phyloP scores from a whole-genome alignment of 257 asterid genomes.

The Solanum chiquidenum region DNA sequence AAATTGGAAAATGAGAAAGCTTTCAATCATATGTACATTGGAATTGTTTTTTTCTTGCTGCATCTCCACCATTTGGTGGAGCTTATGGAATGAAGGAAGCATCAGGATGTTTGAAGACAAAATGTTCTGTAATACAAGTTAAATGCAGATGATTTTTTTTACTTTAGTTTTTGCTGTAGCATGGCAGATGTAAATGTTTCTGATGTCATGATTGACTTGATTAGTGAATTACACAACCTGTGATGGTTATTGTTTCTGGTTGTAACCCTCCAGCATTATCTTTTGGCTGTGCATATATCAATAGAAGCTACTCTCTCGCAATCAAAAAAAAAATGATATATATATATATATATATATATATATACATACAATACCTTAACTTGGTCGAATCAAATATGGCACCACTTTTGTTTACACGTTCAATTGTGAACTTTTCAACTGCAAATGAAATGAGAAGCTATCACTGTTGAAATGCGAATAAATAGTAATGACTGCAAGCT shows the following conservation, averaged over 20 bases:
- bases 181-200: background rate
- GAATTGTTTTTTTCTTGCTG: background rate
- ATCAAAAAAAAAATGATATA: background rate
- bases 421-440: slow-evolving; percentile 81
- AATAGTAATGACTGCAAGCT: background rate
- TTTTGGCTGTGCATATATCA: background rate
- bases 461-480: background rate
- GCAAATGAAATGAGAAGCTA: slow-evolving; percentile 22
- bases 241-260: background rate
- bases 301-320: background rate
- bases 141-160: background rate
- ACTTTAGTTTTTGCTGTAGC: background rate
- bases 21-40: background rate
- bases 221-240: background rate
- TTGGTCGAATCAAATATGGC: slow-evolving; percentile 79
- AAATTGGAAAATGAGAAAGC: background rate
- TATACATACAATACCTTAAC: slow-evolving; percentile 47
- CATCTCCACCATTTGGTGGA: background rate
- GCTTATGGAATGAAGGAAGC: background rate
- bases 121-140: background rate
- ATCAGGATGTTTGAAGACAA: background rate
- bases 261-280: background rate
- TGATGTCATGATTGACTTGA: background rate
- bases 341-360: background rate
- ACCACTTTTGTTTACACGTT: slow-evolving; percentile 90